Percentiles rank a stretch among this genome's conserved stretches.
phyloP scores from a whole-genome alignment of 2,329 filamentous ascomycete genomes.

The Nothophoma quercina region DNA sequence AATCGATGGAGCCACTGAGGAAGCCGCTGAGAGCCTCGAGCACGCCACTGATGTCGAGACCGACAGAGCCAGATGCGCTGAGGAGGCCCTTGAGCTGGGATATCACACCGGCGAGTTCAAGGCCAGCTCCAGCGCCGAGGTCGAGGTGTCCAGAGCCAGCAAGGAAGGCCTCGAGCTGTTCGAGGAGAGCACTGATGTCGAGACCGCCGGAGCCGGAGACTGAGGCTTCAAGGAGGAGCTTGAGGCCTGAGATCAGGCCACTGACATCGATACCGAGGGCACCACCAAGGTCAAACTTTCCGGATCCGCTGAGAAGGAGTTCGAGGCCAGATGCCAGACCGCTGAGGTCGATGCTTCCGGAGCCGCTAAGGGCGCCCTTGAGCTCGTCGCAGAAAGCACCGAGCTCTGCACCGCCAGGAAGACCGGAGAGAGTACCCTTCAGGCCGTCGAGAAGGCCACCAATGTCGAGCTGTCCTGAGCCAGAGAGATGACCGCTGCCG shows the following conservation, averaged over 20 bases:
- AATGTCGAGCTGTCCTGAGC: slow-evolving; percentile 8
- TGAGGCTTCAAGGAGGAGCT: slow-evolving; percentile 2
- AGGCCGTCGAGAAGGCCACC: slow-evolving; percentile 12
- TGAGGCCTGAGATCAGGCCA: slow-evolving; percentile 7
- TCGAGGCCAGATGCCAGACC: slow-evolving; percentile 4
- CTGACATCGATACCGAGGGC: slow-evolving; percentile 15
- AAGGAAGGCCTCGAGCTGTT: slow-evolving; percentile 10
- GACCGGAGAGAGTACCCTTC: slow-evolving; percentile 4
- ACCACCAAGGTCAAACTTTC: slow-evolving; percentile 8
- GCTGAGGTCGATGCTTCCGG: slow-evolving; percentile 9
- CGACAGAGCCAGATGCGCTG: not conserved
- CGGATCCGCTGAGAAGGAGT: slow-evolving; percentile 7
- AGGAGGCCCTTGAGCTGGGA: slow-evolving; percentile 7
- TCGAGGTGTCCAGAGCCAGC: slow-evolving; percentile 10
- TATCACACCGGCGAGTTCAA: slow-evolving; percentile 6
- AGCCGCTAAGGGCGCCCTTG: slow-evolving; percentile 4
- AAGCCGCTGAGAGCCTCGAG: slow-evolving; percentile 4
- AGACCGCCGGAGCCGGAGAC: slow-evolving; percentile 10
- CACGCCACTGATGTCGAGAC: slow-evolving; percentile 5
- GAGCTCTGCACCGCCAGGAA: slow-evolving; percentile 9
- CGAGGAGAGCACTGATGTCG: slow-evolving; percentile 6
- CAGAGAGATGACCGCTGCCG: slow-evolving; percentile 8
- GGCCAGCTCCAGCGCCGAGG: slow-evolving; percentile 1
- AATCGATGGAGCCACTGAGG: slow-evolving; percentile 4
- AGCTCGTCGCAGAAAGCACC: slow-evolving; percentile 12